Conservation (phyloP, 2,329 filamentous ascomycete species). For the Fragosphaeria purpurea region DNA sequence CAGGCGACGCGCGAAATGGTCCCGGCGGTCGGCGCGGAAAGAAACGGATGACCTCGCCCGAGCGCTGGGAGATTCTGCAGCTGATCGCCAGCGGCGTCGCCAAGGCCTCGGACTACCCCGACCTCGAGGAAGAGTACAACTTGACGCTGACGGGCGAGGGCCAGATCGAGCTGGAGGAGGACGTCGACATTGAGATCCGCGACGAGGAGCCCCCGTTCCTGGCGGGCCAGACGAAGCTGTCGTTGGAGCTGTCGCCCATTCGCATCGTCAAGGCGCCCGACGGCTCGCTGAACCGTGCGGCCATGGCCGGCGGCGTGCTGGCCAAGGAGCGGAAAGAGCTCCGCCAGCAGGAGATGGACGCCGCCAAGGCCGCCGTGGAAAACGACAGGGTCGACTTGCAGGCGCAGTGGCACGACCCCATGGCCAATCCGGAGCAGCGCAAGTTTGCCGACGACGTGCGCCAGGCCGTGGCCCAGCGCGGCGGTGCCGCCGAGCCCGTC, state of each 20-base stretch:
- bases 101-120: slow-evolving; percentile 87
- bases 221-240: slow-evolving; percentile 92
- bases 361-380: slow-evolving; percentile 64
- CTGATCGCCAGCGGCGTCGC: slow-evolving; percentile 91
- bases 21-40: slow-evolving; percentile 41
- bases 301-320: slow-evolving; percentile 82
- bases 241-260: slow-evolving; percentile 87
- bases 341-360: slow-evolving; percentile 78
- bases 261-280: slow-evolving; percentile 95
- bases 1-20: slow-evolving; percentile 16
- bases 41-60: slow-evolving; percentile 92
- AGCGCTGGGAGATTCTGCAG: slow-evolving; percentile 95
- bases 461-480: slow-evolving; percentile 40
- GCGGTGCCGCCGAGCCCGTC: slow-evolving; percentile 45
- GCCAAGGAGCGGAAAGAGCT: slow-evolving; percentile 86
- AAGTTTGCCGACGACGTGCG: slow-evolving; percentile 85
- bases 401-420: slow-evolving; percentile 93
- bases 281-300: slow-evolving; percentile 93
- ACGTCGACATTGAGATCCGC: slow-evolving; percentile 91
- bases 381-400: slow-evolving; percentile 77
- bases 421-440: slow-evolving; percentile 74
- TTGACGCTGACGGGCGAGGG: slow-evolving; percentile 77
- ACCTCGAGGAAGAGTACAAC: slow-evolving; percentile 89
- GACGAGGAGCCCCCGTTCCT: slow-evolving; percentile 96
- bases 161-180: slow-evolving; percentile 85